These are phyloP conservation scores for Yarrowia divulgata DNA, from an alignment of 805 yeast genomes.

Conservation along the genomic window DNA sequence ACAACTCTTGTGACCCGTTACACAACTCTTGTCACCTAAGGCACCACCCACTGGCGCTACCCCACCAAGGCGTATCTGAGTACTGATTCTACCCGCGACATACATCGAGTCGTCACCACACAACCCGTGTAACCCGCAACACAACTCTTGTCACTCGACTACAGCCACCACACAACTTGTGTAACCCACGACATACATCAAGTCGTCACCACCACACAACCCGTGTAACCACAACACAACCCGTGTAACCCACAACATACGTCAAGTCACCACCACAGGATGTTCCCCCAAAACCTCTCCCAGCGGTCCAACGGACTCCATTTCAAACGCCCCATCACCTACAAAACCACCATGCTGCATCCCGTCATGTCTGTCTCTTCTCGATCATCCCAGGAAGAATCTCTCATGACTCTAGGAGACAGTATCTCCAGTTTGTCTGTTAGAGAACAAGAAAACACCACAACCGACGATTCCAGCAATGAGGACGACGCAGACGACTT, in stretches of 20 bases:
- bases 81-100: no score
- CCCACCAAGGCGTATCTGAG: no score
- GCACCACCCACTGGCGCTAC: no score
- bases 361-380: slow-evolving; percentile 27
- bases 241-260: not conserved
- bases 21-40: no score
- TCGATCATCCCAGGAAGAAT: slow-evolving; percentile 19
- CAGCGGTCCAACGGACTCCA: slow-evolving; percentile 40
- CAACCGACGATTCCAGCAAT: not conserved
- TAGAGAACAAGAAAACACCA: not conserved
- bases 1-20: no score
- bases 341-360: slow-evolving; percentile 21
- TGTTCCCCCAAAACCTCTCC: slow-evolving; percentile 39
- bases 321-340: slow-evolving; percentile 29
- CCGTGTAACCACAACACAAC: not conserved
- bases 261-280: not conserved
- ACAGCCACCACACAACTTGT: no score
- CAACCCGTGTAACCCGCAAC: not conserved
- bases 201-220: not conserved
- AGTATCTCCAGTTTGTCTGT: slow-evolving; percentile 8
- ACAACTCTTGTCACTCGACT: no score
- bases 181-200: not conserved
- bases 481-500: no score
- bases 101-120: not conserved
- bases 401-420: slow-evolving; percentile 18